Percentiles rank a stretch among this genome's conserved stretches.
These are phyloP conservation scores for Pseudogymnoascus sp. DNA, from an alignment of 2,329 filamentous ascomycete genomes.

Conservation along the genomic window DNA sequence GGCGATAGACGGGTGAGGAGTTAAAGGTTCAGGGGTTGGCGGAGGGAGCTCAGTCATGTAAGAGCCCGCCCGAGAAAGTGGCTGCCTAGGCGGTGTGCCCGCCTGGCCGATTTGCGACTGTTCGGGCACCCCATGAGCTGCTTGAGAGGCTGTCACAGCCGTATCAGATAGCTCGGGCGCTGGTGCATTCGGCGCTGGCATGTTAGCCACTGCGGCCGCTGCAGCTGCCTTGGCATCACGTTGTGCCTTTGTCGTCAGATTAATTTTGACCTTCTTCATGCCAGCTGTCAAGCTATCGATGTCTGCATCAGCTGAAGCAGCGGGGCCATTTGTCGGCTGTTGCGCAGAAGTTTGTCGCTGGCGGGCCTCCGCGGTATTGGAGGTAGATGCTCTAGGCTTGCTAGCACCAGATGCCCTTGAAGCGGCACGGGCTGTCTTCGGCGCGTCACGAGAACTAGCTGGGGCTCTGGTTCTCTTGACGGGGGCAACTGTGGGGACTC, in stretches of 20 bases:
- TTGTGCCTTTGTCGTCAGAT: slow-evolving; percentile 49
- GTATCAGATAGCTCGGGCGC: slow-evolving; percentile 11
- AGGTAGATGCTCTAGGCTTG: neutral
- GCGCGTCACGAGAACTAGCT: slow-evolving; percentile 34
- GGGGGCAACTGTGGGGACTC: slow-evolving; percentile 31
- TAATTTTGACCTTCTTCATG: slow-evolving; percentile 59
- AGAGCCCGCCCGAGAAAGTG: neutral
- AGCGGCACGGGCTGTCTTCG: slow-evolving; percentile 26
- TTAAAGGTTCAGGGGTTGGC: neutral
- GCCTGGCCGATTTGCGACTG: neutral
- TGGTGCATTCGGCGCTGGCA: slow-evolving; percentile 12
- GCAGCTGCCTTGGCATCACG: slow-evolving; percentile 44
- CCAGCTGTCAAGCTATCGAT: slow-evolving; percentile 50
- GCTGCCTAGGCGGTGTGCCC: neutral
- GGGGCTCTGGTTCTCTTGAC: slow-evolving; percentile 55
- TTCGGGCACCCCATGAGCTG: slow-evolving; percentile 7
- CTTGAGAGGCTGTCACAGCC: slow-evolving; percentile 8
- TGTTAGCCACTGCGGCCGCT: slow-evolving; percentile 19
- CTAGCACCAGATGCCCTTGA: neutral
- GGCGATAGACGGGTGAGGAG: slow-evolving; percentile 11
- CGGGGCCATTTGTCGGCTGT: neutral
- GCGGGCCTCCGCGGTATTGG: neutral
- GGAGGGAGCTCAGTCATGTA: neutral
- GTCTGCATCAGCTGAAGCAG: slow-evolving; percentile 25
- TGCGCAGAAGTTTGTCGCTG: slow-evolving; percentile 5